Base-by-base conservation (phyloP, 306 rosid genomes). In the Clitoria ternatea region DNA sequence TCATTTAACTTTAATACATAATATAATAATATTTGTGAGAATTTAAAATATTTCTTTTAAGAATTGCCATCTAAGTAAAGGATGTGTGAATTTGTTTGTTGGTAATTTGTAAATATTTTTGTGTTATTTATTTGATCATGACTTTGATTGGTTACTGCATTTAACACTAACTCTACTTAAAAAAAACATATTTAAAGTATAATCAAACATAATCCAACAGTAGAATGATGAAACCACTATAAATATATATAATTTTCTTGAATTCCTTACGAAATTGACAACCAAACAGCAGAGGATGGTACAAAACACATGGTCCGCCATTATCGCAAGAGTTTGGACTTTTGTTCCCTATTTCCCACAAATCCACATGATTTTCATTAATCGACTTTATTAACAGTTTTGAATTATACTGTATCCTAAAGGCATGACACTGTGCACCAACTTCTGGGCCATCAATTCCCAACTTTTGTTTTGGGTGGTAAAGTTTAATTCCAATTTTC, bases 231-330 rank as follows among this genome's bases (percentile, higher is more conserved):
- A n/a, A n/a, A n/a, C n/a, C n/a, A n/a, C n/a, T n/a, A n/a, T n/a
- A n/a, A n/a, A n/a, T n/a, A n/a, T n/a, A n/a, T n/a, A n/a, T n/a
- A n/a, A n/a, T n/a, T n/a, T n/a, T n/a, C n/a, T n/a, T n/a, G n/a
- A 8, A 11, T 10, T 20, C 48, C 61, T 62, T 47, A 2, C 36
- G 33, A 26, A 26, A 15, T 74, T 17, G 65, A 61, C 64, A 17
- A 74, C 56, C 44, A 15, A 62, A 62, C 33, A 73, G 24, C 7
- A 8, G 64, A 73, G 44, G 42, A 37, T 73, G 78, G 14, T 26
- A 22, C 60, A 59, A 47, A 35, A 49, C 42, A 49, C 23, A 47
- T 45, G 76, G 36, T 24, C 47, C 68, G 0, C 59, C 49, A 52
- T 40, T 24, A 32, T 13, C 45, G 32, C 8, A 20, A n/a, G 29